These are phyloP conservation scores for Forsythia viridissima DNA, from an alignment of 257 asterid genomes.

Conservation along the genomic window DNA sequence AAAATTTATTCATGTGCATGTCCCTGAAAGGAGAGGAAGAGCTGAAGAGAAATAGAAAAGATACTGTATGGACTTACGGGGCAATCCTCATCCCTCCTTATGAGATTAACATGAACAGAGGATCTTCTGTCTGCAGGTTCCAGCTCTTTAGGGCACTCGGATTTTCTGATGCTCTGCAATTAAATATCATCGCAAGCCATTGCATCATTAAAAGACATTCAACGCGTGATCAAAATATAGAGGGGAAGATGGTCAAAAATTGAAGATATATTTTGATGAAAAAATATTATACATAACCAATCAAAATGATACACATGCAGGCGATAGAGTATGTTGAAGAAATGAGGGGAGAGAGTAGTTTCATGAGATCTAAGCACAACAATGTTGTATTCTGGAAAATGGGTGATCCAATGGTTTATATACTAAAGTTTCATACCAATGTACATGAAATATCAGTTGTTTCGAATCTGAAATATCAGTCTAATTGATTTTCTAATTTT, in stretches of 20 bases:
- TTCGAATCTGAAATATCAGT: background rate
- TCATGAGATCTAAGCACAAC: background rate
- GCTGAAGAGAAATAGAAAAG: background rate
- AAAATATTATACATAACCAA: background rate
- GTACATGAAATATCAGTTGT: background rate
- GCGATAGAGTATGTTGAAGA: background rate
- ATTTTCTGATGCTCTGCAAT: slow-evolving; percentile 74
- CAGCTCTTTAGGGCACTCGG: slow-evolving; percentile 95
- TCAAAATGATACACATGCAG: background rate
- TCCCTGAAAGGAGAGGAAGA: background rate
- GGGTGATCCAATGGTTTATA: background rate
- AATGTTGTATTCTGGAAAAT: background rate
- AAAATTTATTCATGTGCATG: background rate
- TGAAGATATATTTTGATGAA: background rate
- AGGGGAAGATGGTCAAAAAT: background rate
- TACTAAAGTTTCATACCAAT: background rate
- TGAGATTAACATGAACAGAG: slow-evolving; percentile 75
- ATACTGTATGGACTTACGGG: slow-evolving; percentile 53
- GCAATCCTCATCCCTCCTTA: slow-evolving; percentile 78
- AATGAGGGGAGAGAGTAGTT: background rate
- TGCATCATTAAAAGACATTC: background rate
- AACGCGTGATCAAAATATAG: background rate
- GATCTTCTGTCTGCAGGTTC: slow-evolving; percentile 78
- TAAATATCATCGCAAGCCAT: background rate
- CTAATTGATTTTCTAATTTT: background rate